Conservation (phyloP, 345 rosid species). For the Sonneratia alba region DNA sequence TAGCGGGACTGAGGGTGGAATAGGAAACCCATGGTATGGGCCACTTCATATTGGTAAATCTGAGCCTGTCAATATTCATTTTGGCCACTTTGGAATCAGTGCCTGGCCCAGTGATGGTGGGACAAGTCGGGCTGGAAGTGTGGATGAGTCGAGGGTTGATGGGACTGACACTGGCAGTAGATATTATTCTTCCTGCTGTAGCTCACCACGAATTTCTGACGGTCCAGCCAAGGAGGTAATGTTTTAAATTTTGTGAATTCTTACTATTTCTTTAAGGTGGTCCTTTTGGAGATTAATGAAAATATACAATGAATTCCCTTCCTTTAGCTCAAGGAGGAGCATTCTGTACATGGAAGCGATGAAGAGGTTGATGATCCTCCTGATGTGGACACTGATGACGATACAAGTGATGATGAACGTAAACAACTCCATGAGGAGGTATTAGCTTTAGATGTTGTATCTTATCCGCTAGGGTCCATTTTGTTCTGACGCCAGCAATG, state of each 20-base stretch:
- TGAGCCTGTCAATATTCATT: slow-evolving; percentile 91
- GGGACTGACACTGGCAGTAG: slow-evolving; percentile 70
- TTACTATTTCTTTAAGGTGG: background rate
- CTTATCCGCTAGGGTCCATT: background rate
- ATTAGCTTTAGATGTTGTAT: background rate
- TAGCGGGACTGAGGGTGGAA: slow-evolving; percentile 39
- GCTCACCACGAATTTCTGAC: slow-evolving; percentile 87
- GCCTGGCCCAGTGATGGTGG: slow-evolving; percentile 98
- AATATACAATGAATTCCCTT: slow-evolving; percentile 1
- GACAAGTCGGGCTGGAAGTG: slow-evolving; percentile 81
- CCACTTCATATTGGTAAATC: slow-evolving; percentile 70
- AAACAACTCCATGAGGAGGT: slow-evolving; percentile 72
- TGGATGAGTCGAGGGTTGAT: slow-evolving; percentile 77
- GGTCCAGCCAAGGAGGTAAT: slow-evolving; percentile 84
- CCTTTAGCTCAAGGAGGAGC: slow-evolving; percentile 75
- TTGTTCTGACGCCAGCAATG: background rate
- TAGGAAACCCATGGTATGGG: slow-evolving; percentile 64
- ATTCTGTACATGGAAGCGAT: slow-evolving; percentile 89
- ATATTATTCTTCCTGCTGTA: slow-evolving; percentile 85
- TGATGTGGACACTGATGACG: slow-evolving; percentile 81
- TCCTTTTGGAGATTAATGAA: background rate
- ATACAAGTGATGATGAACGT: slow-evolving; percentile 49
- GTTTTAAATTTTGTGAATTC: background rate
- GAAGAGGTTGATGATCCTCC: slow-evolving; percentile 89
- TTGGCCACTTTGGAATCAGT: slow-evolving; percentile 91